Evolutionary conservation across 257 asterid species (phyloP).

Genomic region (Anisodus acutangulus): DNA sequence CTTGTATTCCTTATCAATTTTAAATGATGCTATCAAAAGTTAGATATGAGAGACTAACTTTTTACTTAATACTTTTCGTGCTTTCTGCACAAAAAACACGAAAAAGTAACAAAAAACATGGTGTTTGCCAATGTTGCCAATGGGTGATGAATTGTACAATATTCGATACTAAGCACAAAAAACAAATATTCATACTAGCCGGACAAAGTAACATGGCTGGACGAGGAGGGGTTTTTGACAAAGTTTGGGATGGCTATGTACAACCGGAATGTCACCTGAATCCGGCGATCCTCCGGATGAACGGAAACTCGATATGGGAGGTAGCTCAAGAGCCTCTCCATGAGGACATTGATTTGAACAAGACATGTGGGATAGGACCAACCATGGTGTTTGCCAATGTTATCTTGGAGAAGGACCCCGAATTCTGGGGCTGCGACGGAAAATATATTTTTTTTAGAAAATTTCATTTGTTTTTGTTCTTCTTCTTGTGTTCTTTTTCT

Average conservation of each 20-base stretch:
- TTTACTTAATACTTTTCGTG: neutral
- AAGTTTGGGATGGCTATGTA: neutral
- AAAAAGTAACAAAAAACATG: no score
- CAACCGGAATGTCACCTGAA: constrained; percentile 4
- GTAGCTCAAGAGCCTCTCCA: constrained; percentile 29
- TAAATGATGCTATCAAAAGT: neutral
- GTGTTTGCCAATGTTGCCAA: no score
- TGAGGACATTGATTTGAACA: constrained; percentile 20
- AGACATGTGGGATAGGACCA: constrained; percentile 26
- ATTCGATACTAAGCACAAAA: neutral
- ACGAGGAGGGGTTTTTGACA: constrained; percentile 26
- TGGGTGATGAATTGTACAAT: constrained; percentile 6
- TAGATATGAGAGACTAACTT: neutral
- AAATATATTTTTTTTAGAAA: no score
- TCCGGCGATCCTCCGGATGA: constrained; percentile 1
- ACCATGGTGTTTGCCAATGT: constrained; percentile 15
- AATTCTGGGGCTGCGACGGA: no score
- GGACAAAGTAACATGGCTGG: constrained; percentile 33
- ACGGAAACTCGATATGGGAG: constrained; percentile 11
- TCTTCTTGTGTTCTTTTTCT: no score
- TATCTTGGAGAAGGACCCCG: no score
- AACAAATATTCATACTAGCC: constrained; percentile 18
- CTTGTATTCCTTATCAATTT: neutral
- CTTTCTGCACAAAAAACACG: neutral
- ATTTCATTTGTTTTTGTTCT: no score